Evolutionary conservation across 2,329 filamentous ascomycete genomes (phyloP).

Genomic region (Amauroascus niger): DNA sequence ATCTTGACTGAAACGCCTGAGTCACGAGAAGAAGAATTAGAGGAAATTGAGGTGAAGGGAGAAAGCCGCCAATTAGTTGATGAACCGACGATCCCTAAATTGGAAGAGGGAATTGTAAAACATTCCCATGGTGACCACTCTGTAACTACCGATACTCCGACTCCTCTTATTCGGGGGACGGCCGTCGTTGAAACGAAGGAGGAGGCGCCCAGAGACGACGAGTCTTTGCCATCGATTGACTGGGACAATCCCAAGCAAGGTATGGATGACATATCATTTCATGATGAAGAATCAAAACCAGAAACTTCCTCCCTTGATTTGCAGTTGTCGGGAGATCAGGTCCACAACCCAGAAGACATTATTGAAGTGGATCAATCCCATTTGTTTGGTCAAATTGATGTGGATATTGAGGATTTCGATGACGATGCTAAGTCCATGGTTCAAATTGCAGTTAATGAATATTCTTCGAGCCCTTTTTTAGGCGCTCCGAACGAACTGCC

Average conservation of each 20-base stretch:
- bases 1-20: too few species aligned
- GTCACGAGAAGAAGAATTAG: neutral
- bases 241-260: conserved; percentile 24
- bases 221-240: conserved; percentile 32
- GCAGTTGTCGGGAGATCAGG: conserved; percentile 14
- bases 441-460: conserved; percentile 1
- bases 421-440: conserved; percentile 12
- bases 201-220: conserved; percentile 20
- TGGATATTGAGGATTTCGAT: conserved; percentile 15
- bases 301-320: conserved; percentile 17
- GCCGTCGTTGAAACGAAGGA: neutral
- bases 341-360: conserved; percentile 7
- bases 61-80: neutral
- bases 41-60: neutral
- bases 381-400: conserved; percentile 2
- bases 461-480: neutral
- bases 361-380: conserved; percentile 9
- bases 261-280: conserved; percentile 5
- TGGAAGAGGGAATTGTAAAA: neutral
- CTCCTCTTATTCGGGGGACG: neutral
- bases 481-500: neutral
- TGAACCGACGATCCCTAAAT: neutral
- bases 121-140: neutral
- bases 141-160: neutral
- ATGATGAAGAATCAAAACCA: conserved; percentile 9